Conservation (phyloP, 202 grass and related monocot genomes). For the Zizania palustris region DNA sequence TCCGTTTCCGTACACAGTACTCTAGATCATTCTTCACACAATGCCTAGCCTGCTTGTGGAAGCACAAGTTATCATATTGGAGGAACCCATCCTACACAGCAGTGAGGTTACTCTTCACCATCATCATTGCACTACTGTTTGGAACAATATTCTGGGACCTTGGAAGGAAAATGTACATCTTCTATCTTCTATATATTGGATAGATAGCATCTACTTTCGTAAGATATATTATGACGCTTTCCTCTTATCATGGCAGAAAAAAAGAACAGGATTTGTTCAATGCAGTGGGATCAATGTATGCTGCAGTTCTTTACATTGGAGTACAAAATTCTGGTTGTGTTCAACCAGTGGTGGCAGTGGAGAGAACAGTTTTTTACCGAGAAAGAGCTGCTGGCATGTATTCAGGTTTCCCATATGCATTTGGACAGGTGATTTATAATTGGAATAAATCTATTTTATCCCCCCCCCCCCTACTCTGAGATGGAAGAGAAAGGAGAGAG, state of each 20-base stretch:
- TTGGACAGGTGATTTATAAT: slow-evolving; percentile 58
- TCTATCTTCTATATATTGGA: slow-evolving; percentile 16
- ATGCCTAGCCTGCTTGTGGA: slow-evolving; percentile 80
- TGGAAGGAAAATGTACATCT: slow-evolving; percentile 60
- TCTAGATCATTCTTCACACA: slow-evolving; percentile 70
- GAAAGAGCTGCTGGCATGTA: slow-evolving; percentile 71
- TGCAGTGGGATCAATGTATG: slow-evolving; percentile 72
- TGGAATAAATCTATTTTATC: not conserved
- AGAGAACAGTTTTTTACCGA: slow-evolving; percentile 76
- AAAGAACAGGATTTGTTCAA: slow-evolving; percentile 63
- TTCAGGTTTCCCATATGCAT: slow-evolving; percentile 71
- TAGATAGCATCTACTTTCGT: slow-evolving; percentile 4
- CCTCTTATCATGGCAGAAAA: slow-evolving; percentile 29
- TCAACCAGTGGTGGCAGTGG: slow-evolving; percentile 63
- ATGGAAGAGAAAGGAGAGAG: not conserved
- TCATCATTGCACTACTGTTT: slow-evolving; percentile 56
- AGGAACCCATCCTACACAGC: slow-evolving; percentile 79
- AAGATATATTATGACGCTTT: slow-evolving; percentile 11
- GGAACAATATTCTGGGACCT: slow-evolving; percentile 82
- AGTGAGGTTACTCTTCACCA: slow-evolving; percentile 63
- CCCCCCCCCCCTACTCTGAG: not conserved
- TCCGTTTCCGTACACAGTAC: slow-evolving; percentile 62
- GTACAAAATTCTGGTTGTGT: slow-evolving; percentile 55
- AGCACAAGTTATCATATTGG: slow-evolving; percentile 82
- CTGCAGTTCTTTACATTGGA: slow-evolving; percentile 65